Percentiles rank a stretch among this genome's conserved stretches.
Conservation (phyloP, 1,284 basidiomycete species). For the Ganoderma resinaceum region DNA sequence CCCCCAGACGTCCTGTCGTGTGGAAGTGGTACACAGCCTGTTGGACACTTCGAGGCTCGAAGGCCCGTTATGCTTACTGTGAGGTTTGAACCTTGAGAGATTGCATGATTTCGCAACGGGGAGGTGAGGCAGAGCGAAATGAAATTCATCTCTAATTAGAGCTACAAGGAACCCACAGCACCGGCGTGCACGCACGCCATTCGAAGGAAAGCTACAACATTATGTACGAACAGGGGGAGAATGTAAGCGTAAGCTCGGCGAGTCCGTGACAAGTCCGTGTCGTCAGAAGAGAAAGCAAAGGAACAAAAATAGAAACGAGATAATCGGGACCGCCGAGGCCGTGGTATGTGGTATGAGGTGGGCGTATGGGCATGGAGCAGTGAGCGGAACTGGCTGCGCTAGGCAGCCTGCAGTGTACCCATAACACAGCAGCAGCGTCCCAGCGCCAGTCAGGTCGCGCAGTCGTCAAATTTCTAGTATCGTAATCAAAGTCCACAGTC, state of each 20-base stretch:
- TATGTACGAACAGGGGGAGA: not conserved
- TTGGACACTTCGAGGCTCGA: not conserved
- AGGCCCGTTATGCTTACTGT: not conserved
- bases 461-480: not conserved
- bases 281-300: slow-evolving; percentile 13
- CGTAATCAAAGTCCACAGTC: not conserved
- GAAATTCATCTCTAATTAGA: slow-evolving; percentile 4
- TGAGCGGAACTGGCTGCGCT: slow-evolving; percentile 11
- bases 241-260: slow-evolving; percentile 17
- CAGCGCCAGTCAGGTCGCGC: slow-evolving; percentile 3
- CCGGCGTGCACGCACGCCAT: slow-evolving; percentile 14
- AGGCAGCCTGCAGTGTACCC: slow-evolving; percentile 13
- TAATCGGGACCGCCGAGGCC: slow-evolving; percentile 24
- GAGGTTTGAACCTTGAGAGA: not conserved
- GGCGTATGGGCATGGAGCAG: not conserved
- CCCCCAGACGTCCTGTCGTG: not conserved
- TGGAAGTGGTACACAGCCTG: not conserved
- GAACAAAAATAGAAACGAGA: not conserved
- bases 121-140: not conserved
- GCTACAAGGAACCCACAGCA: slow-evolving; percentile 1
- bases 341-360: not conserved
- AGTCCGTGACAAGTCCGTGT: slow-evolving; percentile 28
- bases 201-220: slow-evolving; percentile 8
- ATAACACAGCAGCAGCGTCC: slow-evolving; percentile 8
- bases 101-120: not conserved